phyloP scores from a whole-genome alignment of 2,329 filamentous ascomycete species.

The Diaporthe citrichinensis region DNA sequence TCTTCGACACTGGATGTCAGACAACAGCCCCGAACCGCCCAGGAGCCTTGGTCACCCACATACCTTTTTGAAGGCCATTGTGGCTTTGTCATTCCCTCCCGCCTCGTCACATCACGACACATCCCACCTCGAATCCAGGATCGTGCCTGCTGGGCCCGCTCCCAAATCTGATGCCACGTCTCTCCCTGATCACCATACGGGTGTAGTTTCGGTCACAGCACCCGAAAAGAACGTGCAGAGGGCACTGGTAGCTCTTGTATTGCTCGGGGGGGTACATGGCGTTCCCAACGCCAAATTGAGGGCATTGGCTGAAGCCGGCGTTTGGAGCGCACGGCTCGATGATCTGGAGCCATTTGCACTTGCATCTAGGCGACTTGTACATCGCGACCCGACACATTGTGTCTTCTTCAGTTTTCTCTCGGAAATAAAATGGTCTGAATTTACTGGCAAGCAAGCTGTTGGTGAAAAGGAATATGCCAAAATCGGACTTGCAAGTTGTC shows the following conservation, averaged over 20 bases:
- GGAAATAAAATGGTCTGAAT: background rate
- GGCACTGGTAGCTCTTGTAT: slow-evolving; percentile 55
- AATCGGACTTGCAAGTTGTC: background rate
- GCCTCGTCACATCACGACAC: slow-evolving; percentile 54
- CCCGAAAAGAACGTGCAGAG: slow-evolving; percentile 56
- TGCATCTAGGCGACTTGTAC: slow-evolving; percentile 64
- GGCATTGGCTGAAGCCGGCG: slow-evolving; percentile 65
- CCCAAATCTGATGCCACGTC: slow-evolving; percentile 63
- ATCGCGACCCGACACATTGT: slow-evolving; percentile 65
- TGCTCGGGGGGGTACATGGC: slow-evolving; percentile 54
- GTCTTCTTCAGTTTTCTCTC: background rate
- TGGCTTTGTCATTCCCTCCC: background rate
- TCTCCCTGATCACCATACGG: slow-evolving; percentile 61
- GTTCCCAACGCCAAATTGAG: slow-evolving; percentile 55
- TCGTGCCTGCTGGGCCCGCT: slow-evolving; percentile 57
- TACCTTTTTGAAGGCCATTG: background rate
- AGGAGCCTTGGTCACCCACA: background rate
- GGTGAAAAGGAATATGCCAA: background rate
- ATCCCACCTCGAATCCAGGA: slow-evolving; percentile 54
- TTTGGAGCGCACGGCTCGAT: slow-evolving; percentile 62
- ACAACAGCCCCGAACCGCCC: too few relatives aligned
- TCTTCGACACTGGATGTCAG: slow-evolving; percentile 10
- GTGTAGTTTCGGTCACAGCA: slow-evolving; percentile 63
- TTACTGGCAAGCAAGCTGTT: background rate
- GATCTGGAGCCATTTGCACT: slow-evolving; percentile 67